Base-by-base conservation (phyloP, 1,284 basidiomycete genomes). In the Hypsizygus ulmarius region DNA sequence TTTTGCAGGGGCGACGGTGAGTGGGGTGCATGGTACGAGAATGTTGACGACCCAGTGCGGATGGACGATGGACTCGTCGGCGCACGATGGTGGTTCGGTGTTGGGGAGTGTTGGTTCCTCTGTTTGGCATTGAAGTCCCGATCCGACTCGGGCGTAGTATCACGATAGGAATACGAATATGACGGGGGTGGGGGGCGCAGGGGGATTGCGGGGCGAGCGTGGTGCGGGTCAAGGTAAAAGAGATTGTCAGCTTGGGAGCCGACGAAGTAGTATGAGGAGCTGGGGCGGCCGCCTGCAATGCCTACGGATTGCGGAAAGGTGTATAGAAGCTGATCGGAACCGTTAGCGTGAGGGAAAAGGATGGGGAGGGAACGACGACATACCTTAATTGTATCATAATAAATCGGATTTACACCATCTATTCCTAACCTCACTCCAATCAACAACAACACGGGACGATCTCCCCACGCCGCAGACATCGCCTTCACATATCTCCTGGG, bases 241-340 rank as follows among this genome's bases (percentile, higher is more conserved):
- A 97, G 75, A 44, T 83, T 88, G 56, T 93, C 87, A 2, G 84
- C 88, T 64, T 98, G 96, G 0, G 85, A 81, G 10, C 93, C 96
- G 43, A 98, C 90, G 65, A 99, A 99, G 70, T 98, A 99, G 66
- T 97, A 98, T 0, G 93, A 97, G 0, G 93, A 96, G 16, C 90
- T 90, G 0, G 96, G 96, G 21, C 95, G 80, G 2, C 96, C 96
- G 38, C 96, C 96, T 0, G 95, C 93, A 51, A 98, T 97, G 37
- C 96, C 96, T 33, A 97, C 90, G 2, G 88, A 93, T 69, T 97
- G 96, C 0, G 95, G 94, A 66, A 95, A 93, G 0, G 87, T 90
- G 67, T 96, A 98, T 18, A 97, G 68, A 14, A 82, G 74, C 93
- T 94, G 33, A 19, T 40, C 6, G 28, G 47, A 33, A 12, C 4